phyloP scores from a whole-genome alignment of 1,284 basidiomycete species.

The Boletellus deceptivus region DNA sequence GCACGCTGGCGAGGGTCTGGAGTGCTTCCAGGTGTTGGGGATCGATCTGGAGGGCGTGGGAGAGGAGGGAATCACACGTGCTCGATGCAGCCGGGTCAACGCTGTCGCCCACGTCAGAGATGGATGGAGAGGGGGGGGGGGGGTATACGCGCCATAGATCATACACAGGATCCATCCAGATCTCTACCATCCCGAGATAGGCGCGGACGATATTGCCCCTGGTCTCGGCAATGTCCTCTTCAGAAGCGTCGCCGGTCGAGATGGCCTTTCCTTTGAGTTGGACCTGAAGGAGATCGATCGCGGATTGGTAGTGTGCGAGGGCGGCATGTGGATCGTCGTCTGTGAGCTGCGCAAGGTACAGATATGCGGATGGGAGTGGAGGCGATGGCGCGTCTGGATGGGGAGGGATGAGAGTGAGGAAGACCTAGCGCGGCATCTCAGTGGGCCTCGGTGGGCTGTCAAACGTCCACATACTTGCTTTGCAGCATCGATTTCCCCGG shows the following conservation, averaged over 20 bases:
- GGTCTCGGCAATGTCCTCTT: constrained; percentile 60
- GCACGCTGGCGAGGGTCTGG: constrained; percentile 82
- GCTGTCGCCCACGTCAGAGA: constrained; percentile 41
- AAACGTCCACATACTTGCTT: constrained; percentile 52
- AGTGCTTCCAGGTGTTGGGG: constrained; percentile 79
- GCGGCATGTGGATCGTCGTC: constrained; percentile 76
- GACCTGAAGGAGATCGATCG: constrained; percentile 70
- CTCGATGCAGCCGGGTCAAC: constrained; percentile 78
- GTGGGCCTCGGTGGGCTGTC: neutral
- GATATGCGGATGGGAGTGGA: constrained; percentile 79
- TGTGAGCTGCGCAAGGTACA: constrained; percentile 88
- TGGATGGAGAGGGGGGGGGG: neutral
- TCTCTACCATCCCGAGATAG: constrained; percentile 89
- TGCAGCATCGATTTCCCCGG: constrained; percentile 73
- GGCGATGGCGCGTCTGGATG: constrained; percentile 53
- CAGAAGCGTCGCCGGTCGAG: constrained; percentile 35
- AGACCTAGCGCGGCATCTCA: constrained; percentile 46
- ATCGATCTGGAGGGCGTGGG: constrained; percentile 71
- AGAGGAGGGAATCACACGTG: constrained; percentile 78
- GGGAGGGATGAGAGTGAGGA: constrained; percentile 61
- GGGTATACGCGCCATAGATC: constrained; percentile 77
- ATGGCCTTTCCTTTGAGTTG: constrained; percentile 65
- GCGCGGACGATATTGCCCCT: constrained; percentile 78
- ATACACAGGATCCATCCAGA: constrained; percentile 89
- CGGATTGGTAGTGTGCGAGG: constrained; percentile 78